Evolutionary conservation across 148 eudicot genomes (phyloP).

Genomic region (Fallopia convolvulus): DNA sequence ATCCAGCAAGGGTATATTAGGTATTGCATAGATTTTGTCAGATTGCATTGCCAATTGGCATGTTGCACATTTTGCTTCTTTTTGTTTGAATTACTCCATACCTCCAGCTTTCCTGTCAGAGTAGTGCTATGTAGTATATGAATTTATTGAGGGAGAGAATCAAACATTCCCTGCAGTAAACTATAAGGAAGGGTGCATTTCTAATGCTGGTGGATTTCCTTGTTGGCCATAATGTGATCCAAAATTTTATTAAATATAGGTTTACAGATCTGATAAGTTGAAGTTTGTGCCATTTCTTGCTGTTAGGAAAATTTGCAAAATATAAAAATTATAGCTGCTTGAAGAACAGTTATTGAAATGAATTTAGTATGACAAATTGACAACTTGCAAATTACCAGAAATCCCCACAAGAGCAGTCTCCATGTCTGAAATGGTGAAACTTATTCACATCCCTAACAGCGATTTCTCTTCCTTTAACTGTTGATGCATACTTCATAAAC

Average conservation of each 20-base stretch:
- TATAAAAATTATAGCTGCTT: background rate
- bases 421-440: conserved; percentile 64
- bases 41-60: background rate
- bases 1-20: background rate
- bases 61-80: background rate
- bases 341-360: too few species aligned
- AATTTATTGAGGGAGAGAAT: background rate
- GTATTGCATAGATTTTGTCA: background rate
- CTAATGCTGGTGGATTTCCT: background rate
- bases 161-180: background rate
- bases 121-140: background rate
- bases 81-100: background rate
- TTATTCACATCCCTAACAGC: conserved; percentile 58
- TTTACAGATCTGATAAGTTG: background rate
- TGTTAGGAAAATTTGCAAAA: background rate
- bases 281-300: background rate
- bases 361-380: background rate
- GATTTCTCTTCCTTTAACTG: conserved; percentile 42
- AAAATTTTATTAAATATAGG: background rate
- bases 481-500: conserved; percentile 69
- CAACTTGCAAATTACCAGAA: conserved; percentile 45
- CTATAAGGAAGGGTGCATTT: background rate
- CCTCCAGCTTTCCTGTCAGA: conserved; percentile 7
- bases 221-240: background rate
- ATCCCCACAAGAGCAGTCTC: conserved; percentile 64